These are phyloP conservation scores for Pilasporangium apinafurcum DNA, from an alignment of 352 stramenopile genomes.

Conservation along the genomic window DNA sequence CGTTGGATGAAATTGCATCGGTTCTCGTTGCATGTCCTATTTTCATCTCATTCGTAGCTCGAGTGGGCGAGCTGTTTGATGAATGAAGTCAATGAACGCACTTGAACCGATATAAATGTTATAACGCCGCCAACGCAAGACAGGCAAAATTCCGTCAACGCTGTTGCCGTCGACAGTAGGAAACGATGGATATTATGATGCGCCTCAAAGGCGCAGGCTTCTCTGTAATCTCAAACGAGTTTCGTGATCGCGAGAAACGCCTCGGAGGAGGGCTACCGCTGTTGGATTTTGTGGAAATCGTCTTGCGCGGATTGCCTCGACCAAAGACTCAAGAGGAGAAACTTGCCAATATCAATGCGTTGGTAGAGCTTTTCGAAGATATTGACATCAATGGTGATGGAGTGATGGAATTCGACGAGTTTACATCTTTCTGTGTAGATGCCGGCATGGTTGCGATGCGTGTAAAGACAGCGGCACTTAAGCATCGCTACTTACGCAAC, in stretches of 20 bases:
- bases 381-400: slow-evolving; percentile 88
- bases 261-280: slow-evolving; percentile 56
- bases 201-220: slow-evolving; percentile 68
- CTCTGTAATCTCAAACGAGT: slow-evolving; percentile 71
- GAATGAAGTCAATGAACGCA: no score
- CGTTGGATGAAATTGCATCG: no score
- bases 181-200: slow-evolving; percentile 88
- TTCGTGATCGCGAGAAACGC: slow-evolving; percentile 52
- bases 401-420: slow-evolving; percentile 82
- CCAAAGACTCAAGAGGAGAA: slow-evolving; percentile 39
- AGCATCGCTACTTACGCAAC: slow-evolving; percentile 71
- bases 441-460: slow-evolving; percentile 75
- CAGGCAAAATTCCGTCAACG: no score
- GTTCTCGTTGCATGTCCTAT: no score
- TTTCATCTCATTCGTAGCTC: no score
- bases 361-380: slow-evolving; percentile 78
- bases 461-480: slow-evolving; percentile 29
- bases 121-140: no score
- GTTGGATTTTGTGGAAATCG: slow-evolving; percentile 77
- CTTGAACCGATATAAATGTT: no score
- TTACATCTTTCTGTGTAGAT: slow-evolving; percentile 84
- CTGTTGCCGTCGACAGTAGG: no score
- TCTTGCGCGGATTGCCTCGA: slow-evolving; percentile 47
- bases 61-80: no score
- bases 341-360: slow-evolving; percentile 36